Base-by-base conservation (phyloP, 2,329 filamentous ascomycete species). In the Capronia epimyces region DNA sequence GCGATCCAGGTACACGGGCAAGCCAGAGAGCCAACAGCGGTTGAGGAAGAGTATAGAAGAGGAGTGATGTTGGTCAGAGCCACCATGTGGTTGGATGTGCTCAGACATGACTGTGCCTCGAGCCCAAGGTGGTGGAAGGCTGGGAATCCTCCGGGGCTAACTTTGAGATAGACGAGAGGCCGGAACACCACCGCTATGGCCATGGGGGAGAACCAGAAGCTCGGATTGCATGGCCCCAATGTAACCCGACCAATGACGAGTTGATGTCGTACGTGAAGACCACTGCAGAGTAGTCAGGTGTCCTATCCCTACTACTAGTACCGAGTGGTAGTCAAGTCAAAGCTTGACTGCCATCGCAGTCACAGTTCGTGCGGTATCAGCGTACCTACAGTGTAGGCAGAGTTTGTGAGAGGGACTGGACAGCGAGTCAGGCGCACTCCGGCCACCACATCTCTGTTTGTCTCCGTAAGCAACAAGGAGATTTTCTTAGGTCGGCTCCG, bases 121-220 rank as follows among this genome's bases (percentile, higher is more conserved):
- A 0, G 87, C 86, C 40, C 87, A 80, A 71, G 89, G 91, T 86
- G 87, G 91, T 70, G 91, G 87, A 36, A 46, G 49, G 53, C 49
- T 55, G 53, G 53, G 40, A 29, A 16, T 13, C 25, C 40, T 20
- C 13, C n/a, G 27, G 25, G 37, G 29, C 10, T 15, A 29, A 46
- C 21, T 20, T 43, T 20, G 15, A 40, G 39, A 50, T 47, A 32
- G 10, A 22, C 39, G 48, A 54, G 52, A 48, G 52, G 52, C 29
- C 47, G 52, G 52, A 15, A 32, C 20, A 41, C 36, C 39, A 39
- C 39, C 51, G 47, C 46, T 50, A 45, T 32, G 24, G 25, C 29
- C 41, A 46, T 9, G 12, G 43, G n/a, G 36, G 18, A 39, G 34
- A 49, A 45, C 46, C 27, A 36, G 22, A 39, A 29, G 25, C 40